Percentiles rank a stretch among this genome's conserved stretches.
phyloP scores from a whole-genome alignment of 75 land plant genomes.

The Isoetes taiwanensis region DNA sequence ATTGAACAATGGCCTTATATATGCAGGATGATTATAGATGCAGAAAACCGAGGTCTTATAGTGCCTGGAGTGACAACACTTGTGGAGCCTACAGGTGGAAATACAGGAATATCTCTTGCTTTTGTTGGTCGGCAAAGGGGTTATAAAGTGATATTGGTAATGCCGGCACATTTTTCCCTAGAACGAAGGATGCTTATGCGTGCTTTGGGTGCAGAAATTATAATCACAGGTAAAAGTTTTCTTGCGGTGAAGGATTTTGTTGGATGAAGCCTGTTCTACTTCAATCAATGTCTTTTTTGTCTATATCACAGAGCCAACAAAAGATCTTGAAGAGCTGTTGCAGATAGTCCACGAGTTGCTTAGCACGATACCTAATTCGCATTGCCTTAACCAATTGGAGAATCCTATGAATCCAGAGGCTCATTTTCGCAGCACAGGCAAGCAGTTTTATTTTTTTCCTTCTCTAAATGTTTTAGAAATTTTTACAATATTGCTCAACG shows the following conservation, averaged over 20 bases:
- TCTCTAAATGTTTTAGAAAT: too few relatives aligned
- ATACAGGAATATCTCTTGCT: constrained; percentile 24
- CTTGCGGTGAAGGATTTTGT: not conserved
- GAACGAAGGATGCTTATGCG: constrained; percentile 22
- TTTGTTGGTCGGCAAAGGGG: constrained; percentile 10
- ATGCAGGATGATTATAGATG: constrained; percentile 23
- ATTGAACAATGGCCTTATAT: too few relatives aligned
- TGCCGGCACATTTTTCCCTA: constrained; percentile 17
- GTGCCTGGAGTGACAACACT: constrained; percentile 13
- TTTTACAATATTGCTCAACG: too few relatives aligned
- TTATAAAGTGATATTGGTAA: constrained; percentile 19
- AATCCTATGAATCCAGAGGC: constrained; percentile 27
- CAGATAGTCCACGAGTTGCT: constrained; percentile 21
- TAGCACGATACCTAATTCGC: constrained; percentile 16
- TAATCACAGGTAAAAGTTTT: constrained; percentile 12
- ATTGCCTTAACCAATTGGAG: constrained; percentile 18
- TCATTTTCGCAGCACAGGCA: constrained; percentile 26
- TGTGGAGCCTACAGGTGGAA: constrained; percentile 28
- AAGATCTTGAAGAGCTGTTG: too few relatives aligned
- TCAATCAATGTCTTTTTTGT: too few relatives aligned
- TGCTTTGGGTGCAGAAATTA: constrained; percentile 16
- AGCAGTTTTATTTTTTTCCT: too few relatives aligned
- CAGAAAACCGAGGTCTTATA: constrained; percentile 19
- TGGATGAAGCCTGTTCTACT: too few relatives aligned
- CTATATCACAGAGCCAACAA: too few relatives aligned